These are phyloP conservation scores for Thelonectria olida DNA, from an alignment of 2,329 filamentous ascomycete genomes.

Conservation along the genomic window DNA sequence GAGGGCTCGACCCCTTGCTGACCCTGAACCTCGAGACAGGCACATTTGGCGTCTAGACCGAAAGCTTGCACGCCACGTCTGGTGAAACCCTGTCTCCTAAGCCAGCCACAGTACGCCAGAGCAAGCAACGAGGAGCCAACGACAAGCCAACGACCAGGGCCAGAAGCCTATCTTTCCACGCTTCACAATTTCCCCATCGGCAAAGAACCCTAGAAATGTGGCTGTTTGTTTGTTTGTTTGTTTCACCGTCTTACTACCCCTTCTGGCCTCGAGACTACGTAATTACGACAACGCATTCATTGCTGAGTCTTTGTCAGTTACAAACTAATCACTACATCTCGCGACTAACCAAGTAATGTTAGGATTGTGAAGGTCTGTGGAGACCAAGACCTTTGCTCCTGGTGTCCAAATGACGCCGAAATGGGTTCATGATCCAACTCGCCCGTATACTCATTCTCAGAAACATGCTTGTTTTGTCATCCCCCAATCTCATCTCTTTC, in stretches of 20 bases:
- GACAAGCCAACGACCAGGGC: background rate
- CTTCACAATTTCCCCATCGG: constrained; percentile 3
- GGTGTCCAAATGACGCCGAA: background rate
- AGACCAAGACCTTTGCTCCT: background rate
- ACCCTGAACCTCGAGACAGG: background rate
- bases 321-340: background rate
- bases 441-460: background rate
- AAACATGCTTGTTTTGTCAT: too few relatives aligned
- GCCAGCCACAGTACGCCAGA: background rate
- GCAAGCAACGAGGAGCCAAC: background rate
- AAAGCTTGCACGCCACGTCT: background rate
- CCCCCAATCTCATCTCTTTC: constrained; percentile 15
- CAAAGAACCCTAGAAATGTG: constrained; percentile 1
- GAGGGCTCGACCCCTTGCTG: background rate
- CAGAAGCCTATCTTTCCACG: background rate
- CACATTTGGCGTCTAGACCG: constrained; percentile 11
- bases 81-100: background rate
- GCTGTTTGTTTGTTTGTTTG: constrained; percentile 9
- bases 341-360: background rate
- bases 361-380: background rate
- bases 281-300: background rate
- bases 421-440: background rate
- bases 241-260: constrained; percentile 6
- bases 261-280: background rate
- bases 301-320: background rate